Evolutionary conservation across 345 rosid species (phyloP), one percentile per base, ranked within the genome.

Genomic region (Tarenaya hassleriana): DNA sequence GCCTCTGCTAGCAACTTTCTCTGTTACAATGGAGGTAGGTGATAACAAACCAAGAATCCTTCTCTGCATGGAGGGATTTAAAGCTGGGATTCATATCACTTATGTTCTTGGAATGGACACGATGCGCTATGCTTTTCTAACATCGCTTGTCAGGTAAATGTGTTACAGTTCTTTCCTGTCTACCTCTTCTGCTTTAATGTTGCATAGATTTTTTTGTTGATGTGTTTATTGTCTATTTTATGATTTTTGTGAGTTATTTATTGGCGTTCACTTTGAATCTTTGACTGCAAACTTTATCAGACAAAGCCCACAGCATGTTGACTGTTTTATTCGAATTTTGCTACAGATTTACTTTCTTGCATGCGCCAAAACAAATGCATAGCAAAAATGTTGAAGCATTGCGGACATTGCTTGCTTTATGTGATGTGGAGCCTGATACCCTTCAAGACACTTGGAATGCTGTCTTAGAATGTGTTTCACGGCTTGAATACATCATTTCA

Each of bases 371-470:
- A 80, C 90, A 84, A 69, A 79, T 92, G 96, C 86, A 88, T 51
- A 73, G 86, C 71, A 92, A 92, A 79, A 92, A 88, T 77, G 97
- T 85, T 35, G 98, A 92, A 81, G 95, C 98, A 50, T 72, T 92
- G 74, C 88, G 82, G 56, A 85, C 91, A 46, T 67, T 92, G 49
- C 75, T 92, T 68, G 71, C 79, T 45, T 71, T 92, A 41, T 79
- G 88, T 41, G 97, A 85, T 64, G 69, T 73, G 14, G 88, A 88
- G 61, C 72, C 80, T 47, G 85, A 67, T 58, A 77, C 88, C 63
- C 90, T 92, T 66, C 95, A 80, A 61, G 97, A 92, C 75, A 88
- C 98, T n/a, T 92, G 98, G 97, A 92, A 92, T 77, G 98, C 97
- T 47, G 91, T 92, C 52, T 60, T 92, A 50, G 98, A 88, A 78